Conservation (phyloP, 2,329 filamentous ascomycete species). For the Colletotrichum sublineola region DNA sequence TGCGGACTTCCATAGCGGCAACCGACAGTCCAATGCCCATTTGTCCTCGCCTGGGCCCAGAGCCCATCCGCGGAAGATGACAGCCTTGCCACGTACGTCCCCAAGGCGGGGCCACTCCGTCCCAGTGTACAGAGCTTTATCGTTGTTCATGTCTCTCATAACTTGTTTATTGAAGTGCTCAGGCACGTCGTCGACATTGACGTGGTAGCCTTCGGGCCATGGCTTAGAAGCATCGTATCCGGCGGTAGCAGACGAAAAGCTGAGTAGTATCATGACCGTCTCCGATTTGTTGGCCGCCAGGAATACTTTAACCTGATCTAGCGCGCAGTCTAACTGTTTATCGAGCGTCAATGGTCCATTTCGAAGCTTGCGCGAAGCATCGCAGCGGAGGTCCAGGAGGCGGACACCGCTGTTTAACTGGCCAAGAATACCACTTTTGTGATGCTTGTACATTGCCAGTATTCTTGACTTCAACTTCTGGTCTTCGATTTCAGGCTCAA, state of each 20-base stretch:
- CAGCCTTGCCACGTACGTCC: constrained; percentile 10
- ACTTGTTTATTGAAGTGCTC: constrained; percentile 5
- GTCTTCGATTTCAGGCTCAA: background rate
- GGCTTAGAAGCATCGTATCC: background rate
- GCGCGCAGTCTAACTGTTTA: background rate
- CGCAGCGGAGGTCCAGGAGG: constrained; percentile 15
- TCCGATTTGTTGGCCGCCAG: background rate
- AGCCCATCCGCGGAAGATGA: constrained; percentile 18
- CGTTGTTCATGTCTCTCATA: background rate
- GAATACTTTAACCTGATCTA: background rate
- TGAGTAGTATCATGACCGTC: constrained; percentile 11
- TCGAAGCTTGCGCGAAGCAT: background rate
- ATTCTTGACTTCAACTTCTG: background rate
- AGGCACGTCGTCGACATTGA: background rate
- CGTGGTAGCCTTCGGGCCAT: constrained; percentile 12
- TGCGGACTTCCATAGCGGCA: background rate
- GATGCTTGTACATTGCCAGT: constrained; percentile 14
- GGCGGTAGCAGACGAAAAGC: constrained; percentile 13
- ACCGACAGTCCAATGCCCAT: background rate
- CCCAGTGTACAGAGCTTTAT: background rate
- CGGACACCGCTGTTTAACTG: constrained; percentile 21
- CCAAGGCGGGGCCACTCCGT: constrained; percentile 15
- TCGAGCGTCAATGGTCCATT: constrained; percentile 5
- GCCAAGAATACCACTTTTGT: background rate
- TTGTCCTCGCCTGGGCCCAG: background rate